Evolutionary conservation across 2,329 filamentous ascomycete species (phyloP).

Genomic region (Hyphodiscus sp.): DNA sequence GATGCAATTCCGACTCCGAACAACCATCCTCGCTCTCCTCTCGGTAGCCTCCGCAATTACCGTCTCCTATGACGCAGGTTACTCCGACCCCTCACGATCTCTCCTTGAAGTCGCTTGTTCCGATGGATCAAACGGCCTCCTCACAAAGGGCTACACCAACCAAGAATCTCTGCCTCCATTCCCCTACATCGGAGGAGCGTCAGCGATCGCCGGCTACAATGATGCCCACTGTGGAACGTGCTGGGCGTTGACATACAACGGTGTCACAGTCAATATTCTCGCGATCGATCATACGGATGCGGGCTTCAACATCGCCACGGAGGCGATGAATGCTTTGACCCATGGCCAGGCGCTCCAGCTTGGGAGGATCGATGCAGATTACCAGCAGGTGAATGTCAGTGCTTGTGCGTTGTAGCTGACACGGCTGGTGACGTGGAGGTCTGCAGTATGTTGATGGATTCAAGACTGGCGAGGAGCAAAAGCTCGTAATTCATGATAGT

Average conservation of each 20-base stretch:
- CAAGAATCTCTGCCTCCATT: constrained; percentile 46
- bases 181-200: constrained; percentile 49
- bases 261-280: constrained; percentile 45
- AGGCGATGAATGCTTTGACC: constrained; percentile 50
- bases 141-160: constrained; percentile 45
- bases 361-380: constrained; percentile 46
- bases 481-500: background rate
- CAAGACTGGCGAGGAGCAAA: background rate
- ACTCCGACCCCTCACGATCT: constrained; percentile 53
- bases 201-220: constrained; percentile 50
- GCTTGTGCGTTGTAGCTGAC: constrained; percentile 36
- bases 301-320: constrained; percentile 52
- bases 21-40: constrained; percentile 34
- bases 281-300: constrained; percentile 45
- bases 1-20: constrained; percentile 40
- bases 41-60: constrained; percentile 33
- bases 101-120: constrained; percentile 58
- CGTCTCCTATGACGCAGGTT: constrained; percentile 68
- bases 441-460: background rate
- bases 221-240: constrained; percentile 49
- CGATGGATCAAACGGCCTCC: constrained; percentile 61
- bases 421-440: background rate
- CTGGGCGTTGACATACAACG: constrained; percentile 48
- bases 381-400: constrained; percentile 36
- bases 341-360: constrained; percentile 41